These are phyloP conservation scores for Aspergillus clavatus DNA, from an alignment of 2,329 filamentous ascomycete species.

Conservation along the genomic window DNA sequence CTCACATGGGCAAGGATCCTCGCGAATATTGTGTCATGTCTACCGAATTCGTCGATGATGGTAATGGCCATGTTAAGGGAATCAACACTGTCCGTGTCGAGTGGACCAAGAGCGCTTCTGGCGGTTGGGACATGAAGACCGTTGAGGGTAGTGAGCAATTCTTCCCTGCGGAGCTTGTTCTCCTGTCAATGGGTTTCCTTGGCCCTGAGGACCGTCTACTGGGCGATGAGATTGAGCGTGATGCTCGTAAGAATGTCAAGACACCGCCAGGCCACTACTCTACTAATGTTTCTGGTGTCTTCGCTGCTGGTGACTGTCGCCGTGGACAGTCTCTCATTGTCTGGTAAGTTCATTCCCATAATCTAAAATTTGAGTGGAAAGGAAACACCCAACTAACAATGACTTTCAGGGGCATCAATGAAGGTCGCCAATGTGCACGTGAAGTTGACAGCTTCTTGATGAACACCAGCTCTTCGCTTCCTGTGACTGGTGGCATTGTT, in stretches of 20 bases:
- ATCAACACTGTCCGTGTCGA: slow-evolving; percentile 95
- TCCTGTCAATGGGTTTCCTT: slow-evolving; percentile 95
- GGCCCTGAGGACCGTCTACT: slow-evolving; percentile 86
- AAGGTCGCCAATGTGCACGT: slow-evolving; percentile 86
- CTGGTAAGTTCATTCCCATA: slow-evolving; percentile 71
- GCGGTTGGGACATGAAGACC: slow-evolving; percentile 99
- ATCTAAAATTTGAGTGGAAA: background rate
- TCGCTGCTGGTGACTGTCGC: slow-evolving; percentile 91
- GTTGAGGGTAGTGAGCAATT: slow-evolving; percentile 88
- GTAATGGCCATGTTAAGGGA: slow-evolving; percentile 80
- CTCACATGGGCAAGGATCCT: slow-evolving; percentile 92
- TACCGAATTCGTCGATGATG: slow-evolving; percentile 90
- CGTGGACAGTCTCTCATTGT: slow-evolving; percentile 94
- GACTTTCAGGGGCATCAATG: slow-evolving; percentile 76
- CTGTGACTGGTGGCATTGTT: slow-evolving; percentile 88
- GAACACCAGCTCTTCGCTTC: slow-evolving; percentile 67
- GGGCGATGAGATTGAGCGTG: slow-evolving; percentile 83
- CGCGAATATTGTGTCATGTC: slow-evolving; percentile 99
- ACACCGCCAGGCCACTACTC: slow-evolving; percentile 80
- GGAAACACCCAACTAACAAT: slow-evolving; percentile 6
- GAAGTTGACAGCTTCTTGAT: slow-evolving; percentile 88
- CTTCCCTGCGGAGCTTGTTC: slow-evolving; percentile 91
- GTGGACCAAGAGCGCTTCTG: slow-evolving; percentile 84
- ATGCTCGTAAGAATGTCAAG: slow-evolving; percentile 93
- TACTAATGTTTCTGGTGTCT: slow-evolving; percentile 83